Evolutionary conservation across 768 basidiomycete species (phyloP).

Genomic region (Calocybe indica): DNA sequence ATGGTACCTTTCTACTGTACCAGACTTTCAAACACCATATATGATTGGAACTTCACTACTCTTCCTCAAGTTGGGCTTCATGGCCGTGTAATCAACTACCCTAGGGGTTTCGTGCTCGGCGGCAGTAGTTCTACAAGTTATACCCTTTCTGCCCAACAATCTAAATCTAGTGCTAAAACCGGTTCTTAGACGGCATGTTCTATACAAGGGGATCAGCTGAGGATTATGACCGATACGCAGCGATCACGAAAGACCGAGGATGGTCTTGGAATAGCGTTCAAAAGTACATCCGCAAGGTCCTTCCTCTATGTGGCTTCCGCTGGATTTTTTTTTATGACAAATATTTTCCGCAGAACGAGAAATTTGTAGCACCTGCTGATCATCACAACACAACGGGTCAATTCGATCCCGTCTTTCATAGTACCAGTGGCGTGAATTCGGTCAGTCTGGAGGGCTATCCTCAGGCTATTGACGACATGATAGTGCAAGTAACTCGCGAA

Average conservation of each 20-base stretch:
- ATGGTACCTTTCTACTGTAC: slow-evolving; percentile 7
- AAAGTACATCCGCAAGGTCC: slow-evolving; percentile 20
- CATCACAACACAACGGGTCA: slow-evolving; percentile 25
- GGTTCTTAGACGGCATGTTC: slow-evolving; percentile 19
- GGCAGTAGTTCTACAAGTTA: slow-evolving; percentile 24
- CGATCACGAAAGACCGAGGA: slow-evolving; percentile 20
- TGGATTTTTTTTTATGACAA: not conserved
- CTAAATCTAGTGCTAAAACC: not conserved
- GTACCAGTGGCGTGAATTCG: slow-evolving; percentile 19
- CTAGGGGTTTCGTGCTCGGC: slow-evolving; percentile 24
- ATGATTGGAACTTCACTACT: slow-evolving; percentile 18
- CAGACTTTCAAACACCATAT: not conserved
- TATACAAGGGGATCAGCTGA: slow-evolving; percentile 25
- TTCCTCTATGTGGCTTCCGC: not conserved
- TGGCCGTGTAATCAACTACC: slow-evolving; percentile 13
- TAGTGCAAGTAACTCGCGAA: slow-evolving; percentile 23
- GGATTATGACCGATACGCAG: slow-evolving; percentile 24
- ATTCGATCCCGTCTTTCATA: slow-evolving; percentile 24
- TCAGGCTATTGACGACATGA: slow-evolving; percentile 16
- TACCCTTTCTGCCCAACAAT: not conserved
- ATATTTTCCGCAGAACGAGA: slow-evolving; percentile 21
- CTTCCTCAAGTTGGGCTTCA: slow-evolving; percentile 17
- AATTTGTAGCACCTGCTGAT: slow-evolving; percentile 23
- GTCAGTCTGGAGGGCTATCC: slow-evolving; percentile 25
- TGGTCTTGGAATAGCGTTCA: slow-evolving; percentile 26